Evolutionary conservation across 2,329 filamentous ascomycete genomes (phyloP).

Genomic region (Botrytis byssoidea): DNA sequence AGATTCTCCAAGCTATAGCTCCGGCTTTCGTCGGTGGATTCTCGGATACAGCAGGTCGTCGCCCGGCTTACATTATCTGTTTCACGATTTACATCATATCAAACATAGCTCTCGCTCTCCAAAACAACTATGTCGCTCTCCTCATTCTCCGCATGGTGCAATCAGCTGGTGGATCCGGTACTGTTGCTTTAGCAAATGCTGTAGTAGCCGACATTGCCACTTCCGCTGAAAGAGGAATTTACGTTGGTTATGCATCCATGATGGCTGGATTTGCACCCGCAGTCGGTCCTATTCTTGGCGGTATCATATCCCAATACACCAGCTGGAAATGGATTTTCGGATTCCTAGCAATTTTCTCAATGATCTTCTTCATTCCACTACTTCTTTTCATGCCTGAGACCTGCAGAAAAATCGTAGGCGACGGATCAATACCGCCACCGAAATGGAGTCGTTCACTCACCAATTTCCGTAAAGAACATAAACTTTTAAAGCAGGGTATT

Average conservation of each 20-base stretch:
- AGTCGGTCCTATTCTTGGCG: conserved; percentile 33
- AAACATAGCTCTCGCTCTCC: conserved; percentile 53
- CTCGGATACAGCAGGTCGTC: conserved; percentile 53
- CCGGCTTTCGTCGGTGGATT: conserved; percentile 57
- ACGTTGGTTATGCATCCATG: conserved; percentile 63
- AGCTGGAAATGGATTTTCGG: conserved; percentile 51
- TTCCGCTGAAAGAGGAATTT: conserved; percentile 58
- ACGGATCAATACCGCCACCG: conserved; percentile 56
- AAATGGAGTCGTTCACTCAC: conserved; percentile 51
- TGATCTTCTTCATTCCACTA: conserved; percentile 28
- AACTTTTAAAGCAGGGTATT: conserved; percentile 24
- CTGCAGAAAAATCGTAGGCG: conserved; percentile 49
- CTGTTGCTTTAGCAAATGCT: conserved; percentile 56
- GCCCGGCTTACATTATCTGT: conserved; percentile 53
- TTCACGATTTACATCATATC: conserved; percentile 54
- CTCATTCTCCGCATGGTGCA: conserved; percentile 49
- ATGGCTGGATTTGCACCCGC: conserved; percentile 49
- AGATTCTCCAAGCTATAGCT: conserved; percentile 57
- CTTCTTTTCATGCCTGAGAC: conserved; percentile 51
- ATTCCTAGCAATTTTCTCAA: conserved; percentile 37
- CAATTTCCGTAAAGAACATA: conserved; percentile 40
- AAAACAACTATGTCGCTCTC: conserved; percentile 50
- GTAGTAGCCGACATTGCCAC: conserved; percentile 64
- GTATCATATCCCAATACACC: conserved; percentile 28
- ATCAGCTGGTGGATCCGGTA: conserved; percentile 59